phyloP scores from a whole-genome alignment of 257 asterid species.

The Thymus mandschuricus region DNA sequence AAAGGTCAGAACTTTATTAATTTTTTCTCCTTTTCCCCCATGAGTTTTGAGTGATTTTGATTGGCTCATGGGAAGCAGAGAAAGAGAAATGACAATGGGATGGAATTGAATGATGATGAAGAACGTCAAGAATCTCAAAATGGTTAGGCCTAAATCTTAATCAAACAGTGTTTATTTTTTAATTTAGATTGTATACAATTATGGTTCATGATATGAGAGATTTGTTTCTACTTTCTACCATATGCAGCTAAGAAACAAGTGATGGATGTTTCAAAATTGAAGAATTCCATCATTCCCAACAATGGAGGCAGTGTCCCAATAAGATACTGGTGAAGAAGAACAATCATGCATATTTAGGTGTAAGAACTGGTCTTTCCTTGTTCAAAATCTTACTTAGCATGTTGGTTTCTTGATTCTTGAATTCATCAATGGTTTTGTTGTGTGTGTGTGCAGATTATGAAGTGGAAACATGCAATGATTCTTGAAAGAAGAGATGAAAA shows the following conservation, averaged over 20 bases:
- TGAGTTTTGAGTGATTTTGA: slow-evolving; percentile 8
- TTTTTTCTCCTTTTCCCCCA: too few species aligned
- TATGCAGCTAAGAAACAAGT: slow-evolving; percentile 40
- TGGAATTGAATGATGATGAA: slow-evolving; percentile 4
- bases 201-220: not conserved
- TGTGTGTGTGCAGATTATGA: slow-evolving; percentile 19
- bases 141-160: slow-evolving; percentile 32
- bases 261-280: slow-evolving; percentile 28
- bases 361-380: not conserved
- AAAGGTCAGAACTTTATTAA: slow-evolving; percentile 32
- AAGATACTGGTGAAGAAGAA: slow-evolving; percentile 29
- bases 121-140: slow-evolving; percentile 33
- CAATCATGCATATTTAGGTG: too few species aligned
- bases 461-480: slow-evolving; percentile 6
- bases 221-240: not conserved
- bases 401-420: not conserved
- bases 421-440: not conserved
- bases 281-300: slow-evolving; percentile 28
- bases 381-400: not conserved
- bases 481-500: not conserved
- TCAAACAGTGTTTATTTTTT: not conserved
- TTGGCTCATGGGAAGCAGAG: slow-evolving; percentile 30
- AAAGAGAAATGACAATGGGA: slow-evolving; percentile 21
- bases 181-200: not conserved
- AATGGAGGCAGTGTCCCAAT: slow-evolving; percentile 37